Base-by-base conservation (phyloP, 163 green algal species). In the Chloromonas sp. region DNA sequence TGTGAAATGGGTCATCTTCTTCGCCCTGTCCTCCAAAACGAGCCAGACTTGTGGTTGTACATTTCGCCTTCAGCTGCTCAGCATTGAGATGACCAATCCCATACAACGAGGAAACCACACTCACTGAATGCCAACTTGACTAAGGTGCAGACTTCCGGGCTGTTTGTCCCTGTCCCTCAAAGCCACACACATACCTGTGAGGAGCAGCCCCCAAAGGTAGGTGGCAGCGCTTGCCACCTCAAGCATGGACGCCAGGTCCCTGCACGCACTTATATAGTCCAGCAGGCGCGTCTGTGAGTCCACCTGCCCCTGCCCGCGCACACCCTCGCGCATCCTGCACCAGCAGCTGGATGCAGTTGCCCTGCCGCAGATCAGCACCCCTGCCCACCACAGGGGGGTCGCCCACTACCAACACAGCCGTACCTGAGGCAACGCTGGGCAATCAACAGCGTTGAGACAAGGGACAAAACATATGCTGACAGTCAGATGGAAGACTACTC, bases 181-280 rank as follows among this genome's bases (percentile, higher is more conserved):
- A 36, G 36, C 36, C 36, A 36, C 36, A 36, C 36, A 36, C 66
- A 11, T 11, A 74, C 66, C 77, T 2, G 78, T 84, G 78, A 87
- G 66, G 79, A 87, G 79, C 5, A 87, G 57, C 1, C 58, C 2
- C 84, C 84, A 84, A 87, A 87, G 1, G 79, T 84, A 60, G 84
- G 84, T 11, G 70, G 84, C 66, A 84, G 83, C 61, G 14, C 5
- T 3, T 60, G 71, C 76, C 83, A 15, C n/a, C 5, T 60, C 71
- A 74, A 36, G 60, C 71, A 82, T 59, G 2, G 61, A 79, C 2
- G n/a, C 71, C 66, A 87, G 70, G 79, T 87, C 84, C 59, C 84
- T 87, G 77, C 84, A 62, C 79, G 84, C 36, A 36, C 36, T 36
- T 36, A 36, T 87, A 62, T 84, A 81, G 2, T 61, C 2, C 79